A percentile compares a stretch with the other conserved stretches of the same genome.
phyloP scores from a whole-genome alignment of 352 stramenopile genomes.

The Globisporangium splendens region DNA sequence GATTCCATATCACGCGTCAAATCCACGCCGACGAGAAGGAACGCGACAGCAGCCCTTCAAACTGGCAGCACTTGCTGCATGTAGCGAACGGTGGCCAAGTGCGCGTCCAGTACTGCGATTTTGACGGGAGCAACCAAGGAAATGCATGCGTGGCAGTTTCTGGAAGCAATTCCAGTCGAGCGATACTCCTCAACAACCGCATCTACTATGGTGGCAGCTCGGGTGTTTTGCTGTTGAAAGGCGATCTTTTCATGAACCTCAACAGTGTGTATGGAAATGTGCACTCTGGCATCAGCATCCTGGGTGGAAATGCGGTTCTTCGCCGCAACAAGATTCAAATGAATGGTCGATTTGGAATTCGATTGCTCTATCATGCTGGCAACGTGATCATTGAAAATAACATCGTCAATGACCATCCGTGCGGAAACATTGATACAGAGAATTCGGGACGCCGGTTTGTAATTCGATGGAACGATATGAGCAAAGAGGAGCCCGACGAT shows the following conservation, averaged over 20 bases:
- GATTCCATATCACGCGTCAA: conserved; percentile 56
- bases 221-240: conserved; percentile 53
- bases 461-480: conserved; percentile 75
- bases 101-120: conserved; percentile 60
- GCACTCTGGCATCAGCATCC: conserved; percentile 56
- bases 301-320: conserved; percentile 54
- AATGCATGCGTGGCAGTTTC: conserved; percentile 68
- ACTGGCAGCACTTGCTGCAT: conserved; percentile 67
- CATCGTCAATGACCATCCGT: conserved; percentile 53
- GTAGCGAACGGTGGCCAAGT: conserved; percentile 39
- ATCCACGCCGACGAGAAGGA: conserved; percentile 1
- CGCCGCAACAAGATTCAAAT: conserved; percentile 57
- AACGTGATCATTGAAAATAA: conserved; percentile 81
- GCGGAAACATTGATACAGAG: conserved; percentile 71
- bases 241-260: conserved; percentile 48
- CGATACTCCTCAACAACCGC: conserved; percentile 57
- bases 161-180: conserved; percentile 31
- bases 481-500: conserved; percentile 48
- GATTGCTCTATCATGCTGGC: conserved; percentile 61
- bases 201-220: conserved; percentile 57
- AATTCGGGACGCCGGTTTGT: conserved; percentile 75
- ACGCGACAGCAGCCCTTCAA: conserved; percentile 1
- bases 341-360: conserved; percentile 71
- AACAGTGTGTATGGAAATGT: conserved; percentile 56
- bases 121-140: conserved; percentile 56